Base-by-base conservation (phyloP, 352 stramenopile genomes). In the Pythium insidiosum region DNA sequence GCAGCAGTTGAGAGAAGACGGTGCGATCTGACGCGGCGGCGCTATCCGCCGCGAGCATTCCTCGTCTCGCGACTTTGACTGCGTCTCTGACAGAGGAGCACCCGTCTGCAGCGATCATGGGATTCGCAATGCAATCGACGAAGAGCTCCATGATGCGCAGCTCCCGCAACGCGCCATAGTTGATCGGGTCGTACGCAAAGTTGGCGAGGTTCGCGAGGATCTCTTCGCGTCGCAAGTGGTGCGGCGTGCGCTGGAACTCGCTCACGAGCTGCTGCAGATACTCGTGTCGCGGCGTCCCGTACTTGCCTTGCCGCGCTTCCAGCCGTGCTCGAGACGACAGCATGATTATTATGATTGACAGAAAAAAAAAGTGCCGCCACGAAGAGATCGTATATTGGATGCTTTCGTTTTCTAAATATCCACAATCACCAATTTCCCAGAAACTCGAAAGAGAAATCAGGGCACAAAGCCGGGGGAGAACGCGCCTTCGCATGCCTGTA, bases 121-220 rank as follows among this genome's bases (percentile, higher is more conserved):
- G 30, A 36, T 12, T 34, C 20, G 53, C 59, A 4, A 88, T 44
- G 47, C 86, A 73, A 43, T 88, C 75, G 24, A 90, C 71, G 44
- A 90, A 93, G 24, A 93, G 47, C 33, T 87, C 70, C 50, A 89
- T 73, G 47, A 85, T 52, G 36, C 68, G 63, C 13, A 93, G 64
- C 43, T 61, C 56, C 22, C 42, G 22, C n/a, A 90, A 43, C 15
- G 66, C 66, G 6, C 33, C 59, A 47, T 76, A 93, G 45, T 93
- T 93, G 58, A 93, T 88, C 19, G 80, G 80, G 49, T 90, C 80
- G 56, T 93, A 93, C 16, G 72, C 70, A 31, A 93, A 93, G 30
- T 93, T 93, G 51, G 71, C 77, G 24, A 93, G 48, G 46, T 93
- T 78, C 6, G 80, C 80, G 28, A 86, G 56, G 26, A 88, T 69